Conservation (phyloP, 148 eudicot genomes). For the Oxyria digyna region DNA sequence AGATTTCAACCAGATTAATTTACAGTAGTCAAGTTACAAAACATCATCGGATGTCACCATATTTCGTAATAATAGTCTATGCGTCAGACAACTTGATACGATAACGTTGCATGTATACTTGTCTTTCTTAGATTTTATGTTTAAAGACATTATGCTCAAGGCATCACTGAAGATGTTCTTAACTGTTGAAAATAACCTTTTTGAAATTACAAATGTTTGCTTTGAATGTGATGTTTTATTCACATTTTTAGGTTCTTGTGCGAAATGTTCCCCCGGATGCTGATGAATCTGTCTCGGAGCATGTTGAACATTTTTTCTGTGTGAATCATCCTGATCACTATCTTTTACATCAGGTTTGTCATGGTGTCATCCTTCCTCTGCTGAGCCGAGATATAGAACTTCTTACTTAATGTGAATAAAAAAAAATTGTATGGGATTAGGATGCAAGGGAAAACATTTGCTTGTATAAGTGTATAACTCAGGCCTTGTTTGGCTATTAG, state of each 20-base stretch:
- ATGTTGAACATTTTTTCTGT: conserved; percentile 90
- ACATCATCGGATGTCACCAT: background rate
- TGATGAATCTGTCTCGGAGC: conserved; percentile 91
- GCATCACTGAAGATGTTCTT: background rate
- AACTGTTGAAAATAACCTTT: too few relatives aligned
- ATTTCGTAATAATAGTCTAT: background rate
- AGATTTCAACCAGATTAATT: conserved; percentile 76
- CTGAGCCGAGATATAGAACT: background rate
- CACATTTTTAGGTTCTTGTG: conserved; percentile 72
- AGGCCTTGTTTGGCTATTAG: too few relatives aligned
- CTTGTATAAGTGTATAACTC: too few relatives aligned
- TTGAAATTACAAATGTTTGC: background rate
- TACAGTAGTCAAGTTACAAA: conserved; percentile 29
- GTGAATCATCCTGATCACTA: conserved; percentile 92
- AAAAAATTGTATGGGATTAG: background rate
- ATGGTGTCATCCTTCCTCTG: background rate
- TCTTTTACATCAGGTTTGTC: conserved; percentile 71
- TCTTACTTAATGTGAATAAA: background rate
- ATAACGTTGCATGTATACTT: background rate
- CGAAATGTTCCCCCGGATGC: conserved; percentile 92
- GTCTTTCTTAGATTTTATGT: background rate
- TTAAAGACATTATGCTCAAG: background rate
- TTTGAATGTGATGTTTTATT: conserved; percentile 6
- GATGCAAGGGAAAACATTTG: background rate
- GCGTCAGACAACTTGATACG: background rate